Evolutionary conservation across 495 filamentous ascomycete genomes (phyloP), one percentile per base, ranked within the genome.

Genomic region (Glonium stellatum): DNA sequence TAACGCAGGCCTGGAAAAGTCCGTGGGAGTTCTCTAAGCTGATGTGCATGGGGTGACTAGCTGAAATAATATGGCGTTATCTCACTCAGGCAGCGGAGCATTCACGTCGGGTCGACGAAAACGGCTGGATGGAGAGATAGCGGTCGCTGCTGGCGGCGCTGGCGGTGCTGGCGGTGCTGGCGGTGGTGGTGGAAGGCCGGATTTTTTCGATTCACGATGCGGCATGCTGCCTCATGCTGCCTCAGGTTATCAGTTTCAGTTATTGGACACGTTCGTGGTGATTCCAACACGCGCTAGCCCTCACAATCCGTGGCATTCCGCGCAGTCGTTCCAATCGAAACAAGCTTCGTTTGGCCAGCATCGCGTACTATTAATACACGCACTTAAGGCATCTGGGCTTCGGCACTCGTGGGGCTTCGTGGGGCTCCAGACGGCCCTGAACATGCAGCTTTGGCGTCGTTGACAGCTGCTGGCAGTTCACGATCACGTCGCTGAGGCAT

Each of bases 351-450:
- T 3, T 31, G 27, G 54, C 58, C 1, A 35, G 37, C 5, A 46
- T 13, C 55, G 57, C 18, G 15, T 60, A 48, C 58, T 60, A 60
- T 60, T 60, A 54, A 54, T 60, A 60, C 34, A 31, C 50, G 0
- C 18, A 44, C 3, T 15, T 44, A 15, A 39, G 8, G 36, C 8
- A 15, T 39, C 36, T 15, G 15, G 8, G 8, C 8, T 39, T 39
- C 36, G 36, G 36, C 8, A 39, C 36, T 15, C 36, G 8, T 39
- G n/a, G n/a, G n/a, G n/a, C n/a, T n/a, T n/a, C n/a, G n/a, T n/a
- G 27, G 27, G 27, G 2, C 27, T 31, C 27, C 27, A 3, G 27
- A 6, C 6, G 27, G 27, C 6, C 39, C 18, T 11, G 39, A 44
- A 44, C 10, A 44, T 11, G 39, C 2, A 44, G 13, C 4, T 4